Conservation (phyloP, 768 basidiomycete genomes). For the Tephrocybe sp. region DNA sequence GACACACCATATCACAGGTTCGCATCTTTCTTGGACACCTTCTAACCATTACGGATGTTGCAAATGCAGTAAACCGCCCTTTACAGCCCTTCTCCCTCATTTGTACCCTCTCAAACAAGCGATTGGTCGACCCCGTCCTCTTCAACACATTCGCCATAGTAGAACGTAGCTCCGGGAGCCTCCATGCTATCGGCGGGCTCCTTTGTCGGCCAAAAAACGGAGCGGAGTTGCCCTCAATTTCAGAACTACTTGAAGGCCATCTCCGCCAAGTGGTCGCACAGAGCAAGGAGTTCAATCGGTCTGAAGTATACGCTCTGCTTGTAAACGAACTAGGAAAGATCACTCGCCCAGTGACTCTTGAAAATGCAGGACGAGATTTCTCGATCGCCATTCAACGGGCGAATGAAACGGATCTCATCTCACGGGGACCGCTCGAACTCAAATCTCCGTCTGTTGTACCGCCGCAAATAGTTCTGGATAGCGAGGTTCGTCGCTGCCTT, state of each 20-base stretch:
- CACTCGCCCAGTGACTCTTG: conserved; percentile 13
- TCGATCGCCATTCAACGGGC: conserved; percentile 17
- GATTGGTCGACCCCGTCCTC: conserved; percentile 20
- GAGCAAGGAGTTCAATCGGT: conserved; percentile 4
- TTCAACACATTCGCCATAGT: conserved; percentile 14
- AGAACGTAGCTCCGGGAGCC: conserved; percentile 17
- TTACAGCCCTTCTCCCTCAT: conserved; percentile 17
- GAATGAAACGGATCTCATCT: conserved; percentile 22
- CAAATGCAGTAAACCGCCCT: conserved; percentile 1
- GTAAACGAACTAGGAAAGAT: conserved; percentile 9
- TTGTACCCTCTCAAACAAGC: conserved; percentile 16
- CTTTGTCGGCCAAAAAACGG: conserved; percentile 16
- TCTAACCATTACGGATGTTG: conserved; percentile 7
- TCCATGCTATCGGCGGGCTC: conserved; percentile 16
- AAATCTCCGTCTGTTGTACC: conserved; percentile 23
- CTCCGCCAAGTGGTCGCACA: conserved; percentile 7
- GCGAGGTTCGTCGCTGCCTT: conserved; percentile 14
- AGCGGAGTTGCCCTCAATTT: neutral
- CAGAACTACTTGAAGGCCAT: neutral
- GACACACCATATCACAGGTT: neutral
- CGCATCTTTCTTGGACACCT: conserved; percentile 8
- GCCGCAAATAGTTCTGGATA: conserved; percentile 26
- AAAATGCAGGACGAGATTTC: conserved; percentile 21
- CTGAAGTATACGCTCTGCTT: conserved; percentile 12
- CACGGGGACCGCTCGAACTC: conserved; percentile 24